phyloP scores from a whole-genome alignment of 108 stramenopile species.

The Pseudonitzschia delicatissima region DNA sequence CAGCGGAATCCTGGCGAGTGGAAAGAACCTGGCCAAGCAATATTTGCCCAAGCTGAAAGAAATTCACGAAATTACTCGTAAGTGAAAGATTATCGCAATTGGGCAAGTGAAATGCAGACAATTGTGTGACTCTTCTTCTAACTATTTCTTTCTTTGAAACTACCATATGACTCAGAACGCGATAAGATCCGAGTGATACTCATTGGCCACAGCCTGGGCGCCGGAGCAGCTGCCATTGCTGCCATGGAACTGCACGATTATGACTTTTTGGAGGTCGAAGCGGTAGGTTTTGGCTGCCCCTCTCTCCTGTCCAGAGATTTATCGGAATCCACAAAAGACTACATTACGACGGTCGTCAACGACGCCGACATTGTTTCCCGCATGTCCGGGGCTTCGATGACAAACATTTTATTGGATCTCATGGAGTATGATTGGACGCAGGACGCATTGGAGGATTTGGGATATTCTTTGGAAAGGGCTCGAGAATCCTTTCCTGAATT shows the following conservation, averaged over 20 bases:
- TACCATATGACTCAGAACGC: slow-evolving; percentile 17
- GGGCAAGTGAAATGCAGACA: neutral
- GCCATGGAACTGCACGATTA: slow-evolving; percentile 70
- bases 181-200: slow-evolving; percentile 54
- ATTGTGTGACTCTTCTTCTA: slow-evolving; percentile 11
- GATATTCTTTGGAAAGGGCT: slow-evolving; percentile 15
- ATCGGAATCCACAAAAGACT: slow-evolving; percentile 56
- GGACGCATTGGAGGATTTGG: slow-evolving; percentile 21
- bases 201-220: slow-evolving; percentile 76
- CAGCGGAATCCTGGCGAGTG: slow-evolving; percentile 60
- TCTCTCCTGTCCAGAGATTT: slow-evolving; percentile 58
- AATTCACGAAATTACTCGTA: slow-evolving; percentile 21
- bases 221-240: slow-evolving; percentile 78
- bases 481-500: slow-evolving; percentile 10
- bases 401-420: slow-evolving; percentile 60
- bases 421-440: slow-evolving; percentile 62
- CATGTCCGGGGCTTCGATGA: slow-evolving; percentile 62
- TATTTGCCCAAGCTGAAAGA: slow-evolving; percentile 60
- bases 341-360: slow-evolving; percentile 66
- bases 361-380: slow-evolving; percentile 77
- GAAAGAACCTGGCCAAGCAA: slow-evolving; percentile 51
- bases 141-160: neutral
- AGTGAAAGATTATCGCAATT: neutral
- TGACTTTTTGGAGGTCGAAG: slow-evolving; percentile 44
- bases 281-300: slow-evolving; percentile 80